Conservation (phyloP, 2,329 filamentous ascomycete genomes). For the Colletotrichum sp. region DNA sequence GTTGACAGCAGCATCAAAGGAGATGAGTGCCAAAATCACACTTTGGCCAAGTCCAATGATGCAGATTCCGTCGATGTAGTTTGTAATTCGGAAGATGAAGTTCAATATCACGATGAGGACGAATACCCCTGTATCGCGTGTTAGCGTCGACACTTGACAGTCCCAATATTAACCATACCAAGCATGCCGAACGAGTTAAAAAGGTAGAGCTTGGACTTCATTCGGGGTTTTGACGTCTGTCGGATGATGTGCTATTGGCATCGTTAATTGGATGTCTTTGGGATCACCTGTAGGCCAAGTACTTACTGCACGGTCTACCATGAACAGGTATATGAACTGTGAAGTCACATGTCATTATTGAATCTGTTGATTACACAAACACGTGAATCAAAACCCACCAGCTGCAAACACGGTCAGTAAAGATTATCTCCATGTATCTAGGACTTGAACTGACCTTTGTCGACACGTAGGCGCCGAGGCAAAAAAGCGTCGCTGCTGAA, state of each 20-base stretch:
- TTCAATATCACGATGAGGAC: slow-evolving; percentile 9
- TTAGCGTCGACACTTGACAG: neutral
- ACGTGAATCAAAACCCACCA: neutral
- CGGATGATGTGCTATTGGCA: neutral
- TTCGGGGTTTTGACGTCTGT: slow-evolving; percentile 1
- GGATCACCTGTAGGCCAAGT: fast-evolving
- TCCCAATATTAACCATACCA: neutral
- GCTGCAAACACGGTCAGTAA: neutral
- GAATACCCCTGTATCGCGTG: neutral
- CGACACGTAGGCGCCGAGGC: slow-evolving; percentile 5
- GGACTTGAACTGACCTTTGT: neutral
- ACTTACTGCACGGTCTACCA: slow-evolving; percentile 13
- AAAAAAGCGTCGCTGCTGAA: slow-evolving; percentile 8
- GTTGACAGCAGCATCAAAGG: slow-evolving; percentile 12
- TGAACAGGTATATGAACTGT: slow-evolving; percentile 16
- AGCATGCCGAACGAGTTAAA: slow-evolving; percentile 13
- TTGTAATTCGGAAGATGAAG: slow-evolving; percentile 12
- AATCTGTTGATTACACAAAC: neutral
- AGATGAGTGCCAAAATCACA: neutral
- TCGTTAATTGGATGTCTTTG: neutral
- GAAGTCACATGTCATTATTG: neutral
- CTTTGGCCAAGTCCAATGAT: neutral
- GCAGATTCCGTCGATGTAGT: neutral
- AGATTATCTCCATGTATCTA: neutral
- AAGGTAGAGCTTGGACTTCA: slow-evolving; percentile 7